Evolutionary conservation across 305 asterid genomes (phyloP), one percentile per base, ranked within the genome.

Genomic region (Plantago lanceolata): DNA sequence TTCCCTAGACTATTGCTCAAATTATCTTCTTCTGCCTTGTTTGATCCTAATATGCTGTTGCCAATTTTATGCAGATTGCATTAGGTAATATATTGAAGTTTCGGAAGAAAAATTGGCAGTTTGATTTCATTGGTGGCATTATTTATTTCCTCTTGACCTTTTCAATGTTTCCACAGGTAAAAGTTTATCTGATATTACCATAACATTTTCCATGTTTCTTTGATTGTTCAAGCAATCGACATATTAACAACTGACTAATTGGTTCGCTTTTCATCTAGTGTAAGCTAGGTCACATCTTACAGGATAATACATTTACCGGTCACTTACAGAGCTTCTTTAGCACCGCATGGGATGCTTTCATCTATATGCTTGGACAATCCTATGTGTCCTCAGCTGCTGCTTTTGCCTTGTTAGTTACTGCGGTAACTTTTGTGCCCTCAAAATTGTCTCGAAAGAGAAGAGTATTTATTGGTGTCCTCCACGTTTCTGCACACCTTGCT

Each of bases 81-180:
- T 76, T 94, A 64, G 99, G 99, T 58, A 94, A 94, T 77, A 94
- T 94, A 72, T 74, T 94, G 86, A 94, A 94, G 81, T 94, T 94
- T 37, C 85, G 99, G 59, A 94, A 94, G 95, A 94, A 94, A 66
- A 94, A 94, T 71, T 94, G 99, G 99, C 99, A 90, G 81, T 94
- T 94, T 71, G 99, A 94, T 79, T 76, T 88, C 71, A 86, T 94
- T 44, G 99, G 99, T 59, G 99, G 99, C 64, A 73, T 94, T 70
- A 90, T 94, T 78, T 94, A 94, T 79, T 94, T 94, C 40, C 47
- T 86, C 40, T 78, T 94, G 76, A 89, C 87, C 71, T 90, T 88
- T 72, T 94, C 99, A 69, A 86, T 94, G 96, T 94, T 94, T 78
- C 99, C 97, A 19, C 97, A 90, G 96, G 99, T 94, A 75, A 77